Base-by-base conservation (phyloP, 1,284 basidiomycete species). In the Wolfiporia cocos region DNA sequence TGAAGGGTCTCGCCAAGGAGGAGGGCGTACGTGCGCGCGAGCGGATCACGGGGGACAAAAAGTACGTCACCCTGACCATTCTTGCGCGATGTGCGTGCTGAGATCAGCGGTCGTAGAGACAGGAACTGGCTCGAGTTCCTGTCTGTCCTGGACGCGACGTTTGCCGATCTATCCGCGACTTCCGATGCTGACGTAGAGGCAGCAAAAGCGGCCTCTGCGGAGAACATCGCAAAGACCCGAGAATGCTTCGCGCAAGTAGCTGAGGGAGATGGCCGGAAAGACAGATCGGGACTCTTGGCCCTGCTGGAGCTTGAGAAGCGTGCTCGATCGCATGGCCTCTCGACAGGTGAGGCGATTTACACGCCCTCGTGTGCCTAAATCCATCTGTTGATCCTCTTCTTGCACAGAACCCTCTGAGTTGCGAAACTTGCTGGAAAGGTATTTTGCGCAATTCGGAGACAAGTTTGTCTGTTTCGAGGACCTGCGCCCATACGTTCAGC, bases 391-490 rank as follows among this genome's bases (percentile, higher is more conserved):
- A n/a, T n/a, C n/a, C n/a, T n/a, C n/a, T n/a, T n/a, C n/a, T n/a
- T n/a, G n/a, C 42, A 5, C 41, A 80, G 78, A 81, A 49, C 45
- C 69, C 31, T 52, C 50, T 19, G 64, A 63, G 18, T 53, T 81
- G 46, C 53, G 71, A 22, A 58, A 57, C 17, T 63, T 79, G 43
- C 64, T 86, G 58, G 68, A 76, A 52, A 64, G 71, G 35, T 95
- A 94, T 59, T 81, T 91, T 54, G 67, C 76, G 30, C 68, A 67
- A 44, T 80, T 92, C 54, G 83, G 85, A 10, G 77, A 81, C 58
- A 95, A 92, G 62, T 69, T 81, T 4, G 90, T 86, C 59, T 92
- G 88, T 58, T 89, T 81, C 49, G 90, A 93, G 61, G 92, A 95
- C 53, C 64, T 95, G 34, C 72, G 72, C 49, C 77, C 78, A 4